Evolutionary conservation across 2,329 filamentous ascomycete species (phyloP).

Genomic region (Corynespora cassiicola): DNA sequence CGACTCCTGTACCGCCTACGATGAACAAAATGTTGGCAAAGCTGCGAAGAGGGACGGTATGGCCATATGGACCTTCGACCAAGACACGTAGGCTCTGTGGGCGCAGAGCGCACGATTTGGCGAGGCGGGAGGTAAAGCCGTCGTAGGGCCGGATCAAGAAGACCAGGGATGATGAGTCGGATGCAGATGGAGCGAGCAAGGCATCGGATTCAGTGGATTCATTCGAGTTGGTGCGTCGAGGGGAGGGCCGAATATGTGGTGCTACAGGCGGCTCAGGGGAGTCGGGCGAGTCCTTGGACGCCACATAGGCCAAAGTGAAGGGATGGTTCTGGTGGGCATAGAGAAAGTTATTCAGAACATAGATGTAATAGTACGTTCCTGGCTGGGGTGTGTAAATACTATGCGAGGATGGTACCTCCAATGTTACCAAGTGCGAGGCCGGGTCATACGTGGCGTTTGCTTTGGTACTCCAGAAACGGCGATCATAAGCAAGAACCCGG

Average conservation of each 20-base stretch:
- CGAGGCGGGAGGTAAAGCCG: conserved; percentile 58
- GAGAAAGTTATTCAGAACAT: conserved; percentile 51
- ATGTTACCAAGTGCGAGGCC: conserved; percentile 52
- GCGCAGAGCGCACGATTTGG: conserved; percentile 38
- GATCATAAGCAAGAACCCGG: conserved; percentile 54
- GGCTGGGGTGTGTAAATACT: conserved; percentile 44
- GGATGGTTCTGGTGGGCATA: conserved; percentile 59
- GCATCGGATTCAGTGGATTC: conserved; percentile 38
- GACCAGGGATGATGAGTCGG: conserved; percentile 32
- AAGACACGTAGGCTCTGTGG: conserved; percentile 47
- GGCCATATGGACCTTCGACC: conserved; percentile 60
- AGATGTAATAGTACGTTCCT: conserved; percentile 60
- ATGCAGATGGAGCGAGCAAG: conserved; percentile 19
- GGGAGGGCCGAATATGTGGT: conserved; percentile 4
- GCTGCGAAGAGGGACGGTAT: conserved; percentile 47
- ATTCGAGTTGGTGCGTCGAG: conserved; percentile 11
- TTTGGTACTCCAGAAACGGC: conserved; percentile 42
- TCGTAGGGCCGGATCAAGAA: conserved; percentile 60
- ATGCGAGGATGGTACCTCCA: conserved; percentile 52
- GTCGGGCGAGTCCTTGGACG: conserved; percentile 2
- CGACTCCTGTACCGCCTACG: conserved; percentile 44
- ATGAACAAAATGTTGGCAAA: conserved; percentile 49
- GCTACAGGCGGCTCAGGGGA: neutral
- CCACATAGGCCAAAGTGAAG: conserved; percentile 45
- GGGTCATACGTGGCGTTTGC: conserved; percentile 53